Evolutionary conservation across 2,329 filamentous ascomycete species (phyloP).

Genomic region (Diaporthe nobilis): DNA sequence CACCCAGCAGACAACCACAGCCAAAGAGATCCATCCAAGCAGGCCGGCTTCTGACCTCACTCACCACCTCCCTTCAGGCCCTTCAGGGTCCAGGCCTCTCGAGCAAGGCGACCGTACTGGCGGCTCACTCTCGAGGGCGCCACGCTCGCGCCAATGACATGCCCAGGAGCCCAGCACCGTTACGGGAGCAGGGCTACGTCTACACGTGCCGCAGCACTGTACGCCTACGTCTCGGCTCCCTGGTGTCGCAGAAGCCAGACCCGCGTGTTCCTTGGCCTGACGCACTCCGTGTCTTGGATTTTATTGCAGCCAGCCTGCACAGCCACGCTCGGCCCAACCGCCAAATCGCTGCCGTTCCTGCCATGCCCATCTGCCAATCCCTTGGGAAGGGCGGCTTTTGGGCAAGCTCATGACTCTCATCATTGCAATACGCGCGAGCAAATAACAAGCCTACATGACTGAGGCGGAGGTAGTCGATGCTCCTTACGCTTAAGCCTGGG

Average conservation of each 20-base stretch:
- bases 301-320: slow-evolving; percentile 37
- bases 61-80: background rate
- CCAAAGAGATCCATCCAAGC: slow-evolving; percentile 20
- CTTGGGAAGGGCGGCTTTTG: background rate
- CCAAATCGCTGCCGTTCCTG: slow-evolving; percentile 8
- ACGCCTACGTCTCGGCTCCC: background rate
- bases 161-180: slow-evolving; percentile 22
- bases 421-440: slow-evolving; percentile 15
- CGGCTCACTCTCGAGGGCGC: slow-evolving; percentile 30
- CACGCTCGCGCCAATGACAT: slow-evolving; percentile 35
- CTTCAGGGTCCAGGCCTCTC: slow-evolving; percentile 23
- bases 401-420: slow-evolving; percentile 36
- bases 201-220: background rate
- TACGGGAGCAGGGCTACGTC: background rate
- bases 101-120: background rate
- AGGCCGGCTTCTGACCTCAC: background rate
- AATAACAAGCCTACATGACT: slow-evolving; percentile 22
- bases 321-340: slow-evolving; percentile 41
- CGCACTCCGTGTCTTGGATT: slow-evolving; percentile 38
- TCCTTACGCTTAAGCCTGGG: slow-evolving; percentile 16
- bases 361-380: slow-evolving; percentile 14
- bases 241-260: slow-evolving; percentile 25
- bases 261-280: slow-evolving; percentile 35
- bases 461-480: background rate
- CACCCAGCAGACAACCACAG: slow-evolving; percentile 11